Evolutionary conservation across 129 eudicot genomes (phyloP).

Genomic region (Kitagawia praeruptora): DNA sequence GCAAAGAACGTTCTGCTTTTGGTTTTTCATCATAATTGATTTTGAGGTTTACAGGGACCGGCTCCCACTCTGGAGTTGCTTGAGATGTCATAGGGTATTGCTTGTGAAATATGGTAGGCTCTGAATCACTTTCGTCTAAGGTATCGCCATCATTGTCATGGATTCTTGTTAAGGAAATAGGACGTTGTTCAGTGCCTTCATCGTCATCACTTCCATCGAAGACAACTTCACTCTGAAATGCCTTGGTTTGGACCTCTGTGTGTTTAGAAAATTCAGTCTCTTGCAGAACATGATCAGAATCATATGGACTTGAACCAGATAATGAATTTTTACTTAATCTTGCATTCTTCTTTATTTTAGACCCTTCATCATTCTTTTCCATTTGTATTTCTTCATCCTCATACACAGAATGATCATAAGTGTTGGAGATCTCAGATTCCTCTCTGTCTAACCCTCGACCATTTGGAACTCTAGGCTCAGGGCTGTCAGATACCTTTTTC

Average conservation of each 20-base stretch:
- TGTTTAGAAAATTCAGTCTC: conserved; percentile 9
- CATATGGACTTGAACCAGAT: conserved; percentile 29
- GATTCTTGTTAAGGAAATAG: conserved; percentile 1
- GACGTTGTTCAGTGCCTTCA: conserved; percentile 4
- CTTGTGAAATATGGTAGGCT: conserved; percentile 21
- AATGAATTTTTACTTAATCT: conserved; percentile 5
- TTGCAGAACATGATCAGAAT: conserved; percentile 18
- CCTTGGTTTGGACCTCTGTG: conserved; percentile 10
- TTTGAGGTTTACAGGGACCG: conserved; percentile 1
- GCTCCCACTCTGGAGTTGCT: conserved; percentile 10
- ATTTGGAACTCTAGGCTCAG: conserved; percentile 14
- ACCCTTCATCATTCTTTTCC: conserved; percentile 17
- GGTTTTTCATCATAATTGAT: conserved; percentile 12
- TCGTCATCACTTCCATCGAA: conserved; percentile 47
- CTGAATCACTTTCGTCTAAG: conserved; percentile 7
- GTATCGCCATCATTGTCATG: conserved; percentile 6
- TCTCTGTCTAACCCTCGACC: background rate
- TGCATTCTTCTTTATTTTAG: conserved; percentile 18
- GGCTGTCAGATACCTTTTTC: conserved; percentile 10
- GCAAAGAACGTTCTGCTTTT: conserved; percentile 10
- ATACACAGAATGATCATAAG: background rate
- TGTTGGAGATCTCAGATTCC: background rate
- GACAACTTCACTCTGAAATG: conserved; percentile 13
- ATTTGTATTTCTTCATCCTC: conserved; percentile 10
- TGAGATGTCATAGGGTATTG: conserved; percentile 18